Evolutionary conservation across 2,329 filamentous ascomycete species (phyloP), one percentile per base, ranked within the genome.

Genomic region (Fusarium sp.): DNA sequence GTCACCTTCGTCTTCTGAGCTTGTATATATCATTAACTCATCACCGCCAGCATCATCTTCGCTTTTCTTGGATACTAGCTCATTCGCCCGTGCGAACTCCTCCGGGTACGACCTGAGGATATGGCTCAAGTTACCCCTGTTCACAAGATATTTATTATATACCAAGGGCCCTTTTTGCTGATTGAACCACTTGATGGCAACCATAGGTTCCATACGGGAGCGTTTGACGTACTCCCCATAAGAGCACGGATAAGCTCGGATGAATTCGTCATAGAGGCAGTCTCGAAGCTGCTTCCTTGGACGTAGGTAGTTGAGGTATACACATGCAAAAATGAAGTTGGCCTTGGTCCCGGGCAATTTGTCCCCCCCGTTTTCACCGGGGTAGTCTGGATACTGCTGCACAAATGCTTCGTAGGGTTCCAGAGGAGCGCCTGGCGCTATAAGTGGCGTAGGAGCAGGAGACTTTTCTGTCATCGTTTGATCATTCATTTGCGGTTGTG

Each of bases 181-280:
- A 51, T 81, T 84, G 74, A 78, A 86, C 83, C 85, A 89, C 32
- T 85, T 77, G 8, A 85, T 77, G 4, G 83, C 83, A 7, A 82
- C 78, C 14, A 85, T 79, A 1, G 81, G 70, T 28, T 80, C 75
- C 28, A 76, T 75, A 6, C 69, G 75, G 3, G 77, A 63, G 6
- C 75, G 73, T 5, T 75, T 62, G 30, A 85, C 81, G 61, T 89
- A 88, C 1, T 75, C 70, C 12, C 83, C 70, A 70, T 84, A 90
- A 2, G 83, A 81, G 2, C 76, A 77, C 4, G 83, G 80, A 57
- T 85, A 89, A 5, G 79, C 77, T 13, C 84, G 80, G 36, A 90
- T 84, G 59, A 89, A 87, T 62, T 89, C 88, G 72, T 90, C 88
- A 66, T 85, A 89, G 0, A 88, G 75, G 60, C 80, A 87, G 30